A percentile compares a stretch with the other conserved stretches of the same genome.
Conservation (phyloP, 805 yeast genomes). For the Kazachstania viticola region DNA sequence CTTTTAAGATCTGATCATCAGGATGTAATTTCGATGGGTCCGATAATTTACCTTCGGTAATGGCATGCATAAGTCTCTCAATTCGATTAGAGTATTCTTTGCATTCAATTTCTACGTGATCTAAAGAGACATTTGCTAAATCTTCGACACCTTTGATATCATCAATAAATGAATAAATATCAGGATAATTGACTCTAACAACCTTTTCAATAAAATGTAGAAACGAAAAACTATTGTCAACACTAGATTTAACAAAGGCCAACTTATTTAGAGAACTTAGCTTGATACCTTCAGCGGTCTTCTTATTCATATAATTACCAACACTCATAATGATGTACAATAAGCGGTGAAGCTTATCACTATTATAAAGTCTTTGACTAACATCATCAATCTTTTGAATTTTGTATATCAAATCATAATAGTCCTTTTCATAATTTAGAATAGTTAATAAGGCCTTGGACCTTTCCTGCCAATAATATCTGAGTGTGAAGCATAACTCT, state of each 20-base stretch:
- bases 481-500: slow-evolving; percentile 55
- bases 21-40: slow-evolving; percentile 56
- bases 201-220: slow-evolving; percentile 65
- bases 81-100: slow-evolving; percentile 40
- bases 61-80: slow-evolving; percentile 39
- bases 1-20: slow-evolving; percentile 44
- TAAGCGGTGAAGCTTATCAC: slow-evolving; percentile 43
- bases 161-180: slow-evolving; percentile 45
- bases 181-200: slow-evolving; percentile 55
- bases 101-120: slow-evolving; percentile 49
- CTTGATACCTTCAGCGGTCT: slow-evolving; percentile 60
- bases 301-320: slow-evolving; percentile 76
- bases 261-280: slow-evolving; percentile 57
- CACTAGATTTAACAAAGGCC: slow-evolving; percentile 55
- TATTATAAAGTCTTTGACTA: slow-evolving; percentile 39
- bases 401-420: slow-evolving; percentile 46
- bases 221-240: slow-evolving; percentile 56
- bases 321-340: slow-evolving; percentile 57
- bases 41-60: slow-evolving; percentile 54
- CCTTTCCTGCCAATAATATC: slow-evolving; percentile 62
- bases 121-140: slow-evolving; percentile 51
- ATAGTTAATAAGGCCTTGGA: slow-evolving; percentile 49
- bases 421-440: slow-evolving; percentile 51
- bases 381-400: slow-evolving; percentile 50
- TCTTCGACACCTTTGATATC: slow-evolving; percentile 44